Conservation (phyloP, 73 alveolate species). For the Diophrys sp. region DNA sequence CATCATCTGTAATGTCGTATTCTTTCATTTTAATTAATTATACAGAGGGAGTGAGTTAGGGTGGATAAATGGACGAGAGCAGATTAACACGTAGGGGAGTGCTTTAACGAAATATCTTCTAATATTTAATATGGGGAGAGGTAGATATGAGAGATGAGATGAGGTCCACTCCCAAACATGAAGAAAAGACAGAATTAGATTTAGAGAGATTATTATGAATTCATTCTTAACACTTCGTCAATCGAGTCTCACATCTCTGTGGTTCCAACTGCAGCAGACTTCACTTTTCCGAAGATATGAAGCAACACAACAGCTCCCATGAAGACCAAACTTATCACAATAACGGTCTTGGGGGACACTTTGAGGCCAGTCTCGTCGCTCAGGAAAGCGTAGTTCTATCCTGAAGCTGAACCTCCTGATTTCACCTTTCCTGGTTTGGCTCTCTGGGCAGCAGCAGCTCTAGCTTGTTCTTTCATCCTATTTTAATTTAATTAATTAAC, state of each 20-base stretch:
- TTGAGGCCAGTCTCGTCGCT: slow-evolving; percentile 61
- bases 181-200: too few species aligned
- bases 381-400: slow-evolving; percentile 45
- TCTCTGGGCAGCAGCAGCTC: slow-evolving; percentile 42
- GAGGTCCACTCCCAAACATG: background rate
- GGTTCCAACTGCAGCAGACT: slow-evolving; percentile 16
- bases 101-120: background rate
- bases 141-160: background rate
- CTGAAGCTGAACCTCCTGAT: slow-evolving; percentile 22
- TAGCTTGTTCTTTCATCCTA: background rate
- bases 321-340: slow-evolving; percentile 49
- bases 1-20: background rate
- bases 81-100: background rate
- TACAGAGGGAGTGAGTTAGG: too few species aligned
- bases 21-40: too few species aligned
- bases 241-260: slow-evolving; percentile 7
- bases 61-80: too few species aligned
- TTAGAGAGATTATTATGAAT: background rate
- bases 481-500: too few species aligned
- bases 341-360: slow-evolving; percentile 58
- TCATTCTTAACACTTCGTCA: background rate
- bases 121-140: background rate
- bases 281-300: slow-evolving; percentile 60
- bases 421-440: slow-evolving; percentile 18
- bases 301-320: slow-evolving; percentile 66